A percentile compares a stretch with the other conserved stretches of the same genome.
phyloP scores from a whole-genome alignment of 148 eudicot species.

The Fagopyrum tataricum region DNA sequence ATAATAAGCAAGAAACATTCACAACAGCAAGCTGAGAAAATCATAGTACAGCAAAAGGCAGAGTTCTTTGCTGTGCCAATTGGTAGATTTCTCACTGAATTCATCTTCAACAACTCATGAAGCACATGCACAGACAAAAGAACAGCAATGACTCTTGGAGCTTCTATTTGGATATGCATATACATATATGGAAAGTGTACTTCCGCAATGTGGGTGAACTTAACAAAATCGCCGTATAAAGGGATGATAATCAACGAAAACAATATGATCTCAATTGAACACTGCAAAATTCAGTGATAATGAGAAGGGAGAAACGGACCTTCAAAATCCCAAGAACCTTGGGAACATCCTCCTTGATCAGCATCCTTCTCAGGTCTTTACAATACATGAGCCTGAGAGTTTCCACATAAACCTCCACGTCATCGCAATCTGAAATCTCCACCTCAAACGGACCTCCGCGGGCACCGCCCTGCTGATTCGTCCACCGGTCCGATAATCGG shows the following conservation, averaged over 20 bases:
- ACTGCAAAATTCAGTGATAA: not conserved
- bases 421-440: constrained; percentile 88
- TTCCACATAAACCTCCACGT: constrained; percentile 81
- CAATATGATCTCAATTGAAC: not conserved
- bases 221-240: not conserved
- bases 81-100: not conserved
- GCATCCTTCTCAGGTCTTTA: constrained; percentile 64
- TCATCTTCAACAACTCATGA: not conserved
- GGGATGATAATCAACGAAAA: no score
- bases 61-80: not conserved
- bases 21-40: not conserved
- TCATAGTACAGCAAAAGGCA: not conserved
- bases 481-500: constrained; percentile 32
- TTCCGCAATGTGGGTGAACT: not conserved
- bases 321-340: constrained; percentile 81
- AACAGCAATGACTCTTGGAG: not conserved
- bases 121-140: not conserved
- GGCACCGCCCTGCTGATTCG: constrained; percentile 15
- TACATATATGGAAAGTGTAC: not conserved
- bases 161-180: no score
- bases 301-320: constrained; percentile 28
- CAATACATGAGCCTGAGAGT: constrained; percentile 82
- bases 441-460: constrained; percentile 28
- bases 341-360: constrained; percentile 76
- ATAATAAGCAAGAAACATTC: not conserved